phyloP scores from a whole-genome alignment of 805 yeast species.

The Ogataea parapolymorpha region DNA sequence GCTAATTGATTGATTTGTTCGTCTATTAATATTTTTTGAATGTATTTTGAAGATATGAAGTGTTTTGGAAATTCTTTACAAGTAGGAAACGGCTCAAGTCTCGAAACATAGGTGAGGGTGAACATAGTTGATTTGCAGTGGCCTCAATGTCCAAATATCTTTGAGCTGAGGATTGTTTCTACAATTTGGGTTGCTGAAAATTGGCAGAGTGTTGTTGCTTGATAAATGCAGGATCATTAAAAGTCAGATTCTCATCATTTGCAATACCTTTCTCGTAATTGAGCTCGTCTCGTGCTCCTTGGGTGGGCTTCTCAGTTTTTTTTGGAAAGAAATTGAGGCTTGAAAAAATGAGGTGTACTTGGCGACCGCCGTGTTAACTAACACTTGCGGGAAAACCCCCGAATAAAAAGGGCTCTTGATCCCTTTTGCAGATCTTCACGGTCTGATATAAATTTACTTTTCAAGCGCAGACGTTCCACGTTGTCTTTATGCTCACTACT shows the following conservation, averaged over 20 bases:
- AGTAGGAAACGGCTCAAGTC: too few species aligned
- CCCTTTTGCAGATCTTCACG: constrained; percentile 1
- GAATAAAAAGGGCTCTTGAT: too few species aligned
- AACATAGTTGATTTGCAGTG: too few species aligned
- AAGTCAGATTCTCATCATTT: constrained; percentile 14
- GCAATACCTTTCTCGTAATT: constrained; percentile 17
- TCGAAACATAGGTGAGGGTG: too few species aligned
- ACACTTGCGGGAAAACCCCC: too few species aligned
- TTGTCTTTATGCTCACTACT: constrained; percentile 4
- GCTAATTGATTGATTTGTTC: too few species aligned
- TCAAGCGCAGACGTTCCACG: constrained; percentile 11
- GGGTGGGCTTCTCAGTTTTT: not conserved
- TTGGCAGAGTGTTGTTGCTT: not conserved
- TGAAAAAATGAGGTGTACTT: constrained; percentile 26
- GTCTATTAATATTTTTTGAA: too few species aligned
- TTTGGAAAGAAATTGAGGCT: constrained; percentile 26
- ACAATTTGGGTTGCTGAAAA: constrained; percentile 11
- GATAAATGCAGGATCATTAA: constrained; percentile 2
- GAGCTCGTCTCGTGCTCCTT: constrained; percentile 26
- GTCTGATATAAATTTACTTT: constrained; percentile 22
- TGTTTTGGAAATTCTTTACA: too few species aligned
- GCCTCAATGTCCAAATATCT: not conserved
- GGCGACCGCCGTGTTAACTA: constrained; percentile 3
- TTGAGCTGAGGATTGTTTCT: constrained; percentile 13
- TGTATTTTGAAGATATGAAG: too few species aligned